A percentile compares a stretch with the other conserved stretches of the same genome.
These are phyloP conservation scores for Bonia amplexicaulis DNA, from an alignment of 176 grass and related monocot species.

Conservation along the genomic window DNA sequence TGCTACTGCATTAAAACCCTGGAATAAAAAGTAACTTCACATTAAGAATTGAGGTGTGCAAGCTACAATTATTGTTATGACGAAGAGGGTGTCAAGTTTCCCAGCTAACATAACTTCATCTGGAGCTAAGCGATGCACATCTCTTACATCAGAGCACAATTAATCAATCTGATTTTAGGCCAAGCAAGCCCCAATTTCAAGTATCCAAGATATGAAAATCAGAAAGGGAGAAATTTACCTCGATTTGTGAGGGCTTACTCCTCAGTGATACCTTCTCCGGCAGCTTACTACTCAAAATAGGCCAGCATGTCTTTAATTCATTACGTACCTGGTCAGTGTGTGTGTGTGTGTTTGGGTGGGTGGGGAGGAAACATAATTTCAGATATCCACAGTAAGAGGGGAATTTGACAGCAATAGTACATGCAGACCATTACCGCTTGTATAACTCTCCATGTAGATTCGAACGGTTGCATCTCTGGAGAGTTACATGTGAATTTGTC, in stretches of 20 bases:
- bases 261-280: constrained; percentile 51
- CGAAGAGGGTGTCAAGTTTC: constrained; percentile 1
- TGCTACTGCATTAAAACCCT: constrained; percentile 7
- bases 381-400: constrained; percentile 3
- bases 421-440: constrained; percentile 55
- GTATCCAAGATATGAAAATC: constrained; percentile 15
- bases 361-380: background rate
- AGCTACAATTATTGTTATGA: constrained; percentile 18
- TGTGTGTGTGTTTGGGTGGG: background rate
- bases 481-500: constrained; percentile 45
- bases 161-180: background rate
- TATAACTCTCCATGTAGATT: constrained; percentile 85
- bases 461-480: constrained; percentile 48
- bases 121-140: background rate
- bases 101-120: background rate
- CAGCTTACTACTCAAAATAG: constrained; percentile 54
- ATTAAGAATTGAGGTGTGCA: constrained; percentile 1
- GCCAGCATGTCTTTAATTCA: constrained; percentile 88
- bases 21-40: background rate
- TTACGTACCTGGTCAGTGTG: constrained; percentile 59
- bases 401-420: constrained; percentile 27
- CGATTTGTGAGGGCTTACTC: constrained; percentile 28
- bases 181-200: constrained; percentile 18
- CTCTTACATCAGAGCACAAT: constrained; percentile 4
- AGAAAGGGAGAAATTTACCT: constrained; percentile 44